Percentiles rank a stretch among this genome's conserved stretches.
These are phyloP conservation scores for Nitzschia palea DNA, from an alignment of 108 stramenopile genomes.

Conservation along the genomic window DNA sequence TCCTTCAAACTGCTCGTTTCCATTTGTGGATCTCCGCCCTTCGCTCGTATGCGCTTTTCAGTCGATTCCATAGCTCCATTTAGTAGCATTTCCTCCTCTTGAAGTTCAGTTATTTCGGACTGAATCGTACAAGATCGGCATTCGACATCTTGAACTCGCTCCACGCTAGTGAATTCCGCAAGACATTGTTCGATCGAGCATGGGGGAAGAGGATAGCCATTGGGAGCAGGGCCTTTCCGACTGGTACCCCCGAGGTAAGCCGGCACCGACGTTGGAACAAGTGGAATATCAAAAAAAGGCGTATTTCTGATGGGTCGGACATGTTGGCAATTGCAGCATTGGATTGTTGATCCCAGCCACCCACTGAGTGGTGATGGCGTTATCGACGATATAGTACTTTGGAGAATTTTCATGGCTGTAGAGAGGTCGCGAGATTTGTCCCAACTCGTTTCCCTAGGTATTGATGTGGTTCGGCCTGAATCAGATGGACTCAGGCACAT, in stretches of 20 bases:
- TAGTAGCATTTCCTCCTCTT: conserved; percentile 62
- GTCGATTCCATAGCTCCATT: conserved; percentile 50
- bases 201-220: conserved; percentile 29
- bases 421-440: neutral
- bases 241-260: conserved; percentile 11
- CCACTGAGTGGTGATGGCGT: conserved; percentile 68
- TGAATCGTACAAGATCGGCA: conserved; percentile 67
- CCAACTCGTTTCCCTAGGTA: neutral
- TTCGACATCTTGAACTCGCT: conserved; percentile 75
- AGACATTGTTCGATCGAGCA: conserved; percentile 53
- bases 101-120: conserved; percentile 38
- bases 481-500: too few species aligned
- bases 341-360: conserved; percentile 79
- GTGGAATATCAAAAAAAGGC: conserved; percentile 61
- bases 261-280: conserved; percentile 55
- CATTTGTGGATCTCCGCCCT: conserved; percentile 6
- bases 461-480: too few species aligned
- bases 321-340: conserved; percentile 65
- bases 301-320: conserved; percentile 71
- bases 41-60: conserved; percentile 10
- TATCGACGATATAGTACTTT: conserved; percentile 38
- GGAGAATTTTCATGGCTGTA: conserved; percentile 12
- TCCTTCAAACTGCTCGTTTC: conserved; percentile 16
- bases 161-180: conserved; percentile 52
- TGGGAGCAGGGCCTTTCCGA: neutral